Evolutionary conservation across 768 basidiomycete species (phyloP).

Genomic region (Tricholoma sp.): DNA sequence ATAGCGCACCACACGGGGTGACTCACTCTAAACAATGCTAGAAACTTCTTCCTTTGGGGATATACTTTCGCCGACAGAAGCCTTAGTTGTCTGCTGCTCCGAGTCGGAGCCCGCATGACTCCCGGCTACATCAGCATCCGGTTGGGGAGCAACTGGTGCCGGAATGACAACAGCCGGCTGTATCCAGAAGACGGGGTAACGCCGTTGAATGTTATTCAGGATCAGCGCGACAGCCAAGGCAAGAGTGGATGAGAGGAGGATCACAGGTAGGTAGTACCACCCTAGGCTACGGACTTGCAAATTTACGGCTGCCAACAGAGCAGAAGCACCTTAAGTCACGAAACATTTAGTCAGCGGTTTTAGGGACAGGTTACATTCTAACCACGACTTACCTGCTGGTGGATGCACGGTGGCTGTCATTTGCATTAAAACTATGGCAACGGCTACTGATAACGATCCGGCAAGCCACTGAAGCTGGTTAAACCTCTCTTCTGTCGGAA

Average conservation of each 20-base stretch:
- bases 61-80: constrained; percentile 4
- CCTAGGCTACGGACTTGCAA: constrained; percentile 36
- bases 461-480: constrained; percentile 45
- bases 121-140: not conserved
- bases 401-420: constrained; percentile 49
- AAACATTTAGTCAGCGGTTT: not conserved
- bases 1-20: no score
- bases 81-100: not conserved
- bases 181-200: constrained; percentile 47
- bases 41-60: constrained; percentile 3
- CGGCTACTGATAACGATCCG: constrained; percentile 39
- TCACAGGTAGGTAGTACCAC: constrained; percentile 50
- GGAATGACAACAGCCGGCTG: constrained; percentile 17
- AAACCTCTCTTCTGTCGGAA: constrained; percentile 38
- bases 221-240: constrained; percentile 41
- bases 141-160: constrained; percentile 12
- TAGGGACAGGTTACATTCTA: not conserved
- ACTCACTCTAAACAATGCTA: not conserved
- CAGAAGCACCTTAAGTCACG: constrained; percentile 39
- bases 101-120: not conserved
- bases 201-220: constrained; percentile 46
- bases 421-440: constrained; percentile 44
- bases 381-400: constrained; percentile 35
- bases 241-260: constrained; percentile 43
- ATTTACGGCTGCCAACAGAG: constrained; percentile 42